phyloP scores from a whole-genome alignment of 2,329 filamentous ascomycete species.

The Scopulariopsis brevicaulis region DNA sequence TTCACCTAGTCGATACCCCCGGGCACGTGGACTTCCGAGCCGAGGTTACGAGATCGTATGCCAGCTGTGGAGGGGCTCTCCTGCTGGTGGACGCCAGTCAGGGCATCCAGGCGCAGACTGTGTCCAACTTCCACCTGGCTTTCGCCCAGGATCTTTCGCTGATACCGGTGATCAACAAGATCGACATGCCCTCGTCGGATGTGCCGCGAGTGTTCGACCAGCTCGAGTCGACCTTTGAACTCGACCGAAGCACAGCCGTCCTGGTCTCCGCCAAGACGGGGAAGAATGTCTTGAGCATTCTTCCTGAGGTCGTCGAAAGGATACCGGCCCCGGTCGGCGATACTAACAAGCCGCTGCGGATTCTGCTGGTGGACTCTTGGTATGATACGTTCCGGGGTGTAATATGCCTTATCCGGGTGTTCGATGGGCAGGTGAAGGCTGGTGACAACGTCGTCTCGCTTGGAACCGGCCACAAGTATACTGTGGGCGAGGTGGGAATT shows the following conservation, averaged over 20 bases:
- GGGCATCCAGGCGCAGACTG: conserved; percentile 93
- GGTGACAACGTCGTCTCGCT: conserved; percentile 84
- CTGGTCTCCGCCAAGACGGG: conserved; percentile 89
- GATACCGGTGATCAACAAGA: conserved; percentile 92
- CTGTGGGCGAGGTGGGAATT: conserved; percentile 91
- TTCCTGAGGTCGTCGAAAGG: conserved; percentile 76
- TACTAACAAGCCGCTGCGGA: conserved; percentile 55
- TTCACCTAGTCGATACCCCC: conserved; percentile 93
- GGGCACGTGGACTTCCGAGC: conserved; percentile 97
- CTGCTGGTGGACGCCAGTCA: conserved; percentile 93
- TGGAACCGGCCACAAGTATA: conserved; percentile 81
- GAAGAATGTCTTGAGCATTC: conserved; percentile 68
- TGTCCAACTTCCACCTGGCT: conserved; percentile 96
- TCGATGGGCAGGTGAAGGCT: conserved; percentile 72
- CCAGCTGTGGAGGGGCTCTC: conserved; percentile 85
- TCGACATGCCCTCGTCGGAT: conserved; percentile 85
- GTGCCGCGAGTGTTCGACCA: conserved; percentile 77
- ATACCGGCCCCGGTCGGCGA: conserved; percentile 76
- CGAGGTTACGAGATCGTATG: conserved; percentile 91
- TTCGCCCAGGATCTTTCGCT: conserved; percentile 83
- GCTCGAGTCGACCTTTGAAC: conserved; percentile 76
- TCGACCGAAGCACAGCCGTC: conserved; percentile 61
- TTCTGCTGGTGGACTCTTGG: conserved; percentile 95
- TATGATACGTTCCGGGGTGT: conserved; percentile 95
- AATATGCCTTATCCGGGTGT: conserved; percentile 79